Base-by-base conservation (phyloP, 495 filamentous ascomycete species). In the Talaromyces liani region DNA sequence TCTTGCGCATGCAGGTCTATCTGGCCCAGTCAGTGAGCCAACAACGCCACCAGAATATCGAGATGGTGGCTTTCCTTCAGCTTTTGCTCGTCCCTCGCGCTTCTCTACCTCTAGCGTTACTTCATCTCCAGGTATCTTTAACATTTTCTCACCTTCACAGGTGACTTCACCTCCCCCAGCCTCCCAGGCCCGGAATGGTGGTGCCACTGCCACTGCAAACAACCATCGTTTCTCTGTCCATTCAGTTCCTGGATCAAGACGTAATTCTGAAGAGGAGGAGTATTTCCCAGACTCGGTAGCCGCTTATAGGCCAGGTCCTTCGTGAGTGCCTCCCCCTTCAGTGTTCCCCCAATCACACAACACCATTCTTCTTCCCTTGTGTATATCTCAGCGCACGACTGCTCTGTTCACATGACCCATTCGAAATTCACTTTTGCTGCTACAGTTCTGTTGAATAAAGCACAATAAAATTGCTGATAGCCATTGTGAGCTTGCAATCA, bases 11-110 rank as follows among this genome's bases (percentile, higher is more conserved):
- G 84, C 75, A 77, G 80, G 79, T 51, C 69, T 82, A n/a, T 74
- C 83, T 64, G 90, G 90, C 39, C 88, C 91, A 63, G 87, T 91
- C 73, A 93, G 92, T 60, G 93, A 98, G 76, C 93, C 93, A 8
- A 96, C 94, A 12, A 98, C 95, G 18, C 94, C 94, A n/a, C 94
- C 94, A 20, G 94, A 98, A 72, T 91, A 92, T 71, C 88, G 85
- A 65, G 91, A 96, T 60, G 81, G 83, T 60, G 84, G 85, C 34
- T 87, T 94, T 68, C 84, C 91, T 57, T 83, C 85, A 66, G 82
- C 87, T 53, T 87, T 91, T 64, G 86, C 89, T 41, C 85, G 91
- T 20, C 89, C 89, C 22, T 90, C 90, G 67, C 85, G 91, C 59
- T 93, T 92, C 76, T 94, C 91, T 18, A 88, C 85, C 24, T 90